Conservation (phyloP, 179 eudicot genomes). For the Gypsophila paniculata region DNA sequence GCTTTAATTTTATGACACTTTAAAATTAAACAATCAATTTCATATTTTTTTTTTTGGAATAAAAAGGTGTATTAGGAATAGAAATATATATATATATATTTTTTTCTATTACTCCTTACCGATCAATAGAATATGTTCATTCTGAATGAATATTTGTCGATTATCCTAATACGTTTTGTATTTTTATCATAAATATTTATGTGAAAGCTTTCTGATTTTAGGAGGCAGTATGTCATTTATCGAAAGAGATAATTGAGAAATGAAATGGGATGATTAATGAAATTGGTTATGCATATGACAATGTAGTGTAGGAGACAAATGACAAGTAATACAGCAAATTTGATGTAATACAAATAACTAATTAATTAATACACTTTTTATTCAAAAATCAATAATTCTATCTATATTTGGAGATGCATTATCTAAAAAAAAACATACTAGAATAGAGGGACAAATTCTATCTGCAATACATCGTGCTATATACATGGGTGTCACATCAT, state of each 20-base stretch:
- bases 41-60: too few species aligned
- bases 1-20: too few species aligned
- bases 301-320: not conserved
- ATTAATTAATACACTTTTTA: not conserved
- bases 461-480: not conserved
- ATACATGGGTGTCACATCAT: slow-evolving; percentile 11
- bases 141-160: too few species aligned
- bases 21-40: too few species aligned
- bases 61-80: too few species aligned
- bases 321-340: not conserved
- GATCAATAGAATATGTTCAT: too few species aligned
- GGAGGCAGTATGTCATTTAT: not conserved
- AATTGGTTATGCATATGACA: not conserved
- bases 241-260: not conserved
- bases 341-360: slow-evolving; percentile 2
- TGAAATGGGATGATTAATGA: not conserved
- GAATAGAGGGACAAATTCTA: not conserved
- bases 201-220: not conserved
- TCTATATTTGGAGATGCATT: not conserved
- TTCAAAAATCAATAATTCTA: not conserved
- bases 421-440: not conserved
- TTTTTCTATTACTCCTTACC: too few species aligned
- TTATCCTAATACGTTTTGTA: too few species aligned
- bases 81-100: too few species aligned
- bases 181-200: too few species aligned